Base-by-base conservation (phyloP, 164 flowering plant genomes). In the Cinnamomum micranthum region DNA sequence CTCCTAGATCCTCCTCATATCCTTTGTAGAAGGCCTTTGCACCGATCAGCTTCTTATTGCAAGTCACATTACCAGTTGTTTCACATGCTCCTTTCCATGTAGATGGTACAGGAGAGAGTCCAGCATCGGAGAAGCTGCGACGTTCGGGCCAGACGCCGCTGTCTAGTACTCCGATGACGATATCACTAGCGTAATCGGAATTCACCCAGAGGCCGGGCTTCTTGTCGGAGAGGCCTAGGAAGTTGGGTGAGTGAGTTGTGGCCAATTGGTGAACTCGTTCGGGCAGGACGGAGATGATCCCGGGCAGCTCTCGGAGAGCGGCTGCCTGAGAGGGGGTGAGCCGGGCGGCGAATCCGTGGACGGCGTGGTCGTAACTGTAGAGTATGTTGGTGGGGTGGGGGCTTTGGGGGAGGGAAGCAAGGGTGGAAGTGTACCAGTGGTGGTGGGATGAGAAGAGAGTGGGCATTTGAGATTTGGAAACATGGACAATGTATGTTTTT, bases 121-220 rank as follows among this genome's bases (percentile, higher is more conserved):
- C 90, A 1, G 75, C 76, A 67, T 90, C 95, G 50, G 84, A 78
- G 79, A 94, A 92, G 81, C 95, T 94, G 17, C 69, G 84, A 0
- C 79, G 81, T 50, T 90, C 93, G 6, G 98, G 97, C 96, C 95
- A 92, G 31, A 92, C 87, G 0, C 98, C 98, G 50, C 97, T 91
- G 65, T 94, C 98, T 10, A 94, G 84, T 23, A 94, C 85, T 0
- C 95, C 98, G 71, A 94, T 73, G 31, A 94, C 75, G 58, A 94
- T 88, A 64, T 88, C 95, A 12, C 86, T 86, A 13, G 88, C 97
- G 68, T 87, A 89, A 28, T 88, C 79, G 13, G 91, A 78, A 71
- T 84, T 82, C 1, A 87, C 87, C 99, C 97, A 95, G 24, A 91
- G 82, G 41, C 97, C 97, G 6, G 71, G 80, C 60, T 52, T 19